Evolutionary conservation across 257 asterid genomes (phyloP), one percentile per base, ranked within the genome.

Genomic region (Linderniella brevidens): DNA sequence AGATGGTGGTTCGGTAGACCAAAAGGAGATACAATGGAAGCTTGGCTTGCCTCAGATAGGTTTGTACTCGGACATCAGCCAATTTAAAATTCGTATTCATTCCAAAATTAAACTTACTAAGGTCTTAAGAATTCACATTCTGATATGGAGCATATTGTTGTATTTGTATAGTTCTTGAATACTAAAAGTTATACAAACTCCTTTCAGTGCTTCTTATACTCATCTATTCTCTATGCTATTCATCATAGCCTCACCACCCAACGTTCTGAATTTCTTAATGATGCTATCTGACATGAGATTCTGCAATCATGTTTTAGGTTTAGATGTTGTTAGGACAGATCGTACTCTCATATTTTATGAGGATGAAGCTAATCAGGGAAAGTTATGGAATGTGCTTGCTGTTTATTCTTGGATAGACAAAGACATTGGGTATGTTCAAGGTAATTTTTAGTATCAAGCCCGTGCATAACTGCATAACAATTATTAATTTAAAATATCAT

Each of bases 401-500:
- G 75, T 87, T 20, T 87, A 87, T 69, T 79, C 95, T 57, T 87
- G 97, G 97, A 55, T 78, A 67, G 97, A 87, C 67, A 71, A 71
- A 52, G 97, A 87, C 66, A 83, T 87, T 72, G 92, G 93, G 68
- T 87, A 80, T 59, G 97, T 87, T 71, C 97, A 87, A 83, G 97
- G 97, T 87, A 71, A 58, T 48, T 55, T 37, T 61, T 42, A 36
- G 39, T 63, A 46, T 61, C 44, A 17, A 48, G 54, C 54, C 50
- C 9, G 16, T 52, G 16, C 46, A 29, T 42, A 60, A 32, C 49
- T 52, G 16, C 46, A 29, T 42, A 60, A 32, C 49, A 58, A 39
- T 35, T 45, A 50, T 48, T 55, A 47, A 46, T 46, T 64, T 41
- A 57, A 53, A 36, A 37, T 59, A 59, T 49, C 60, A 61, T 57